Conservation (phyloP, 305 asterid genomes). For the Fraxinus platypoda region DNA sequence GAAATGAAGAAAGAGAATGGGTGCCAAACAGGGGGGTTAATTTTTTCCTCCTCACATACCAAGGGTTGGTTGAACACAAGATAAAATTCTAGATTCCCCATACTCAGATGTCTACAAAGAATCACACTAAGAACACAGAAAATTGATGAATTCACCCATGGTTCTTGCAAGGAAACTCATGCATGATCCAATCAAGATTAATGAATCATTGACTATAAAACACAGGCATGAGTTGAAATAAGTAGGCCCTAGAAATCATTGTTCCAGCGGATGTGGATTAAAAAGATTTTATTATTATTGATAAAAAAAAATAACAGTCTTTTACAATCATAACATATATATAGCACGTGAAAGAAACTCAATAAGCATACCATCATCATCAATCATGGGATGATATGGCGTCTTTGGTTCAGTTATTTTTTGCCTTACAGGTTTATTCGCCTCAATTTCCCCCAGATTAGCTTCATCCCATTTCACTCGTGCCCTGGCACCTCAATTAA, state of each 20-base stretch:
- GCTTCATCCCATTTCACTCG: constrained; percentile 81
- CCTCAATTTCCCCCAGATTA: constrained; percentile 85
- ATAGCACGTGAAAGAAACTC: background rate
- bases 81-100: background rate
- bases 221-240: background rate
- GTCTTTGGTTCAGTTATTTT: constrained; percentile 99
- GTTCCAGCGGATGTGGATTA: background rate
- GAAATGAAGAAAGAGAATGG: no score
- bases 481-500: constrained; percentile 42
- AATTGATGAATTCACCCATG: background rate
- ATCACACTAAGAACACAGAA: background rate
- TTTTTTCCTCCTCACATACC: background rate
- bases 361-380: constrained; percentile 48
- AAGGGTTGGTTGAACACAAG: background rate
- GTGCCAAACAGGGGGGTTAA: no score
- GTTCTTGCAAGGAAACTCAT: constrained; percentile 8
- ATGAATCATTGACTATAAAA: background rate
- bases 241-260: background rate
- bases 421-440: constrained; percentile 93
- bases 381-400: constrained; percentile 85
- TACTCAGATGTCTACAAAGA: background rate
- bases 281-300: background rate
- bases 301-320: background rate
- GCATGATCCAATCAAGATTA: background rate
- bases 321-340: background rate